Percentiles rank a stretch among this genome's conserved stretches.
Conservation (phyloP, 2,329 filamentous ascomycete genomes). For the Pezicula neosporulosa region DNA sequence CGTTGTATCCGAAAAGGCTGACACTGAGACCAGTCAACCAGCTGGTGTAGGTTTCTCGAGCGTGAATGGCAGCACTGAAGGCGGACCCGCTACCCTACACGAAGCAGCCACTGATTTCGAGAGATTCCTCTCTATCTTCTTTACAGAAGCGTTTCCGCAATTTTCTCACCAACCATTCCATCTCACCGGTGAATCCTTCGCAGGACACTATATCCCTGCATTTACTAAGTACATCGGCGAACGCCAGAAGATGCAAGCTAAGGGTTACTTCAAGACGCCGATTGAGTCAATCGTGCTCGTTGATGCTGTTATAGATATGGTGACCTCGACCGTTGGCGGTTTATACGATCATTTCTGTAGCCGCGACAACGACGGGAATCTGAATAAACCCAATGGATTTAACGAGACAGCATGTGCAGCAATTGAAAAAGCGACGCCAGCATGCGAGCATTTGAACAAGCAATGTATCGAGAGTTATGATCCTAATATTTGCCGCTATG, state of each 20-base stretch:
- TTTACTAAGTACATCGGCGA: conserved; percentile 11
- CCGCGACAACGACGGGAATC: background rate
- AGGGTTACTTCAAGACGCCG: conserved; percentile 3
- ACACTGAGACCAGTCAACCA: background rate
- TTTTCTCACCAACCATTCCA: conserved; percentile 11
- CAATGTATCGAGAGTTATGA: conserved; percentile 11
- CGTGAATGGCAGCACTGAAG: conserved; percentile 6
- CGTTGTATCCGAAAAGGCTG: background rate
- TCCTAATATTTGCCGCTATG: conserved; percentile 7
- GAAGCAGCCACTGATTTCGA: conserved; percentile 15
- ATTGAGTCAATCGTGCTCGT: conserved; percentile 13
- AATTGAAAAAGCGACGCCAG: conserved; percentile 7
- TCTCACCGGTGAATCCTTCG: conserved; percentile 19
- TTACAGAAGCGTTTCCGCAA: conserved; percentile 13
- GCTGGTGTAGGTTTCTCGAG: conserved; percentile 6
- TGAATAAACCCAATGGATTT: conserved; percentile 2
- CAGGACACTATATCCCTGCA: conserved; percentile 16
- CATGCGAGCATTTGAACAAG: conserved; percentile 4
- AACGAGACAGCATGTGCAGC: conserved; percentile 7
- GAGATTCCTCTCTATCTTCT: conserved; percentile 16
- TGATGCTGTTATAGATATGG: conserved; percentile 12
- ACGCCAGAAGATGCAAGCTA: conserved; percentile 7
- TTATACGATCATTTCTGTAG: conserved; percentile 18
- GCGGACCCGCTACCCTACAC: conserved; percentile 9
- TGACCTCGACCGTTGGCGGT: conserved; percentile 1